Evolutionary conservation across 2,329 filamentous ascomycete species (phyloP).

Genomic region (Colletotrichum sp.): DNA sequence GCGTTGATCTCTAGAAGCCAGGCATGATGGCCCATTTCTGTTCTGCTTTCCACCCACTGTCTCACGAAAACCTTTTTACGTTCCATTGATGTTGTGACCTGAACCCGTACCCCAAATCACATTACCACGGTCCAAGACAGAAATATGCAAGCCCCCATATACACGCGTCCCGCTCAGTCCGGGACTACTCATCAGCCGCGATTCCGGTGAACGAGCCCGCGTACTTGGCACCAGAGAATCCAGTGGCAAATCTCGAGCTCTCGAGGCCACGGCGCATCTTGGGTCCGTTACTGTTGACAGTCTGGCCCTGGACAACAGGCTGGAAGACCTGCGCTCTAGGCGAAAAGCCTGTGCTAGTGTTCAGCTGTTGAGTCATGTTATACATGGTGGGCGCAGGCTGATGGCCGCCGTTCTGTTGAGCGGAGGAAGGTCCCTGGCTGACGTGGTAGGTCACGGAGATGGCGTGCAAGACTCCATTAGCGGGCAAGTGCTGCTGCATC

Average conservation of each 20-base stretch:
- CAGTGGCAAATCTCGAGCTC: conserved; percentile 9
- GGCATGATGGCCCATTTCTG: not conserved
- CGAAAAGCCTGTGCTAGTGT: not conserved
- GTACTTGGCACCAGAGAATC: not conserved
- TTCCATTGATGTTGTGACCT: not conserved
- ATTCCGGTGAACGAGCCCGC: conserved; percentile 8
- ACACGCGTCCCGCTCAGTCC: not conserved
- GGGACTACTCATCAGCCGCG: not conserved
- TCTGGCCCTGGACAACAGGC: not conserved
- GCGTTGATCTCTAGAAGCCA: not conserved
- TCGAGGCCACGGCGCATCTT: not conserved
- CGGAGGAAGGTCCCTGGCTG: not conserved
- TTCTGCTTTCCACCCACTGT: not conserved
- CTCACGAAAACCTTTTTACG: not conserved
- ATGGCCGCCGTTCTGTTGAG: not conserved
- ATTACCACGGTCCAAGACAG: not conserved
- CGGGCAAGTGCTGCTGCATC: not conserved
- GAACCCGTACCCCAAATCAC: not conserved
- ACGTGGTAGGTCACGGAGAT: conserved; percentile 15
- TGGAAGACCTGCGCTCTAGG: not conserved
- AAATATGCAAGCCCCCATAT: not conserved
- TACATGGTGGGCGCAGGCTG: not conserved
- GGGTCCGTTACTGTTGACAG: not conserved
- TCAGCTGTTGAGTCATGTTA: not conserved
- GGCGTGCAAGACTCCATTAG: not conserved